Evolutionary conservation across 106 monocot genomes (phyloP).

Genomic region (Platanthera zijinensis): DNA sequence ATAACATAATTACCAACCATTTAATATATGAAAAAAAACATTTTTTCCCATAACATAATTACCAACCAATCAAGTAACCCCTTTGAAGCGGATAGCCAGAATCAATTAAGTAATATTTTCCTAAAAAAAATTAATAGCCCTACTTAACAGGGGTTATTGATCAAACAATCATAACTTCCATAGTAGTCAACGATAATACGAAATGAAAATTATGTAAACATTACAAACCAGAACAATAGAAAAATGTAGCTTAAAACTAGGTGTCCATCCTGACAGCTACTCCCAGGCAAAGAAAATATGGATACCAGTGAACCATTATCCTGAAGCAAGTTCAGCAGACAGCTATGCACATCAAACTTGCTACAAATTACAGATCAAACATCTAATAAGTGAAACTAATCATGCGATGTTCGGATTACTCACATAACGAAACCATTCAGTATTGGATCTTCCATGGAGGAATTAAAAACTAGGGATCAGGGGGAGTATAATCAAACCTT

Average conservation of each 20-base stretch:
- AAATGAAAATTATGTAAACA: not conserved
- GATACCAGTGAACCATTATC: slow-evolving; percentile 90
- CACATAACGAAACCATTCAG: not conserved
- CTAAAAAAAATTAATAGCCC: no score
- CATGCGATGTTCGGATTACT: not conserved
- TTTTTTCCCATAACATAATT: no score
- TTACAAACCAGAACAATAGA: not conserved
- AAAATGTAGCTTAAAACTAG: slow-evolving; percentile 14
- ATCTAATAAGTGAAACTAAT: not conserved
- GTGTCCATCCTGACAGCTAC: slow-evolving; percentile 75
- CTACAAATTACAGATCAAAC: not conserved
- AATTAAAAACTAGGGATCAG: not conserved
- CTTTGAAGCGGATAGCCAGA: no score
- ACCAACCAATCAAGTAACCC: no score
- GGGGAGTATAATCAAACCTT: slow-evolving; percentile 37
- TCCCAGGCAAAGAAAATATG: slow-evolving; percentile 92
- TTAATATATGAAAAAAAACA: no score
- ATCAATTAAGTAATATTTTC: no score
- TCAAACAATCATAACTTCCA: not conserved
- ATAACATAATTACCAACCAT: no score
- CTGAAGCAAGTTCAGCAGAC: slow-evolving; percentile 31
- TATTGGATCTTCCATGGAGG: not conserved
- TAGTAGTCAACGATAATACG: not conserved
- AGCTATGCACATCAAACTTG: not conserved
- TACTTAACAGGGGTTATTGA: not conserved